Evolutionary conservation across 768 basidiomycete species (phyloP).

Genomic region (Suillus fuscotomentosus): DNA sequence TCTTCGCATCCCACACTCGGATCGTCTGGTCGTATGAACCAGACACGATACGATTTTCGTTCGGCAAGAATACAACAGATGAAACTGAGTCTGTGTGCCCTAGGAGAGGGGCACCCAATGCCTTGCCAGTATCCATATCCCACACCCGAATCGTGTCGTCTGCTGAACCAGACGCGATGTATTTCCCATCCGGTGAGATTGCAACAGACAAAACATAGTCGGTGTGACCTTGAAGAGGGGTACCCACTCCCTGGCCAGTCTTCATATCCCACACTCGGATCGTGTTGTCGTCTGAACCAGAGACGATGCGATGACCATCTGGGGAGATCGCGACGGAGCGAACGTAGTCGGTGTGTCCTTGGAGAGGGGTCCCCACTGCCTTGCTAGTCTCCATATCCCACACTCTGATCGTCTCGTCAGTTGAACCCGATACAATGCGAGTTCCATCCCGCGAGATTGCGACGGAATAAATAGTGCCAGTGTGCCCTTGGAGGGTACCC

Average conservation of each 20-base stretch:
- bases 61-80: not conserved
- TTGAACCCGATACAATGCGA: not conserved
- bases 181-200: constrained; percentile 1
- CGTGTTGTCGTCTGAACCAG: not conserved
- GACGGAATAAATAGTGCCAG: fast-evolving
- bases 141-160: constrained; percentile 1
- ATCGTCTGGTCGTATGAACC: too few species aligned
- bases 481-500: not conserved
- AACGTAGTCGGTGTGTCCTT: not conserved
- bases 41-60: too few species aligned
- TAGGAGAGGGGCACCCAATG: not conserved
- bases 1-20: not conserved
- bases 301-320: constrained; percentile 3
- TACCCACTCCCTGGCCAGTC: not conserved
- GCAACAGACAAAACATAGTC: not conserved
- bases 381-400: not conserved
- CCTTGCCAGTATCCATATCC: not conserved
- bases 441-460: not conserved
- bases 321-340: not conserved
- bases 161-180: not conserved
- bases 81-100: fast-evolving
- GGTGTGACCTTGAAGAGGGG: not conserved
- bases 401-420: not conserved
- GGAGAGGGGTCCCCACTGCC: not conserved
- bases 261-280: not conserved